phyloP scores from a whole-genome alignment of 805 yeast genomes.

The Yarrowia bubula region DNA sequence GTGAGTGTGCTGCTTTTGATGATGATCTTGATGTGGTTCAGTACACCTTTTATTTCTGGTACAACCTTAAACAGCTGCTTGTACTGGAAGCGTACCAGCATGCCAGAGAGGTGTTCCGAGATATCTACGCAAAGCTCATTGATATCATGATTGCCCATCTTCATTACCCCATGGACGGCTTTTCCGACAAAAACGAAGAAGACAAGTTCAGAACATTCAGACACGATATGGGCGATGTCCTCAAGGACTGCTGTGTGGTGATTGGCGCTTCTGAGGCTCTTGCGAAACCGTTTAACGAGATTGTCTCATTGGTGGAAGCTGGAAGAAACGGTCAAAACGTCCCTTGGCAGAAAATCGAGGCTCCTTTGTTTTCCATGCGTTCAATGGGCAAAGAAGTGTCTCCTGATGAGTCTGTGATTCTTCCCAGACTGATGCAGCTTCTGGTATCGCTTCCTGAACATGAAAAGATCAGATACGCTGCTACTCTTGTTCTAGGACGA shows the following conservation, averaged over 20 bases:
- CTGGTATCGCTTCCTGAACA: slow-evolving; percentile 76
- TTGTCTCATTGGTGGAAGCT: slow-evolving; percentile 45
- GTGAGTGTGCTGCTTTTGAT: slow-evolving; percentile 68
- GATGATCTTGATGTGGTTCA: slow-evolving; percentile 86
- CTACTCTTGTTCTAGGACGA: slow-evolving; percentile 90
- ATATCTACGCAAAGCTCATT: slow-evolving; percentile 58
- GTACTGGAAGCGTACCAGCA: slow-evolving; percentile 56
- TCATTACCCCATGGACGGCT: slow-evolving; percentile 63
- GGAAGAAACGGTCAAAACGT: slow-evolving; percentile 41
- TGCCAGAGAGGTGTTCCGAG: slow-evolving; percentile 51
- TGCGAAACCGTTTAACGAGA: slow-evolving; percentile 62
- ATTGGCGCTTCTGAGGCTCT: slow-evolving; percentile 75
- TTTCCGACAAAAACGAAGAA: slow-evolving; percentile 66
- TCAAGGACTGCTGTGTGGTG: slow-evolving; percentile 91
- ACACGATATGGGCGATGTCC: slow-evolving; percentile 96
- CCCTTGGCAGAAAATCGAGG: slow-evolving; percentile 87
- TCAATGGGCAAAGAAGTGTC: slow-evolving; percentile 93
- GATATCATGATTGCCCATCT: slow-evolving; percentile 64
- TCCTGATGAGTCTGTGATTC: slow-evolving; percentile 56
- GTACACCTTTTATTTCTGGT: slow-evolving; percentile 93
- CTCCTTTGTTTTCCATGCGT: slow-evolving; percentile 83
- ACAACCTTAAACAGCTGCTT: slow-evolving; percentile 68
- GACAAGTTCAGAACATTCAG: slow-evolving; percentile 93
- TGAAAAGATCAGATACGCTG: slow-evolving; percentile 84
- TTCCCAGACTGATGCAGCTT: slow-evolving; percentile 74